phyloP scores from a whole-genome alignment of 2,329 filamentous ascomycete genomes.

The Pseudogymnoascus sp. region DNA sequence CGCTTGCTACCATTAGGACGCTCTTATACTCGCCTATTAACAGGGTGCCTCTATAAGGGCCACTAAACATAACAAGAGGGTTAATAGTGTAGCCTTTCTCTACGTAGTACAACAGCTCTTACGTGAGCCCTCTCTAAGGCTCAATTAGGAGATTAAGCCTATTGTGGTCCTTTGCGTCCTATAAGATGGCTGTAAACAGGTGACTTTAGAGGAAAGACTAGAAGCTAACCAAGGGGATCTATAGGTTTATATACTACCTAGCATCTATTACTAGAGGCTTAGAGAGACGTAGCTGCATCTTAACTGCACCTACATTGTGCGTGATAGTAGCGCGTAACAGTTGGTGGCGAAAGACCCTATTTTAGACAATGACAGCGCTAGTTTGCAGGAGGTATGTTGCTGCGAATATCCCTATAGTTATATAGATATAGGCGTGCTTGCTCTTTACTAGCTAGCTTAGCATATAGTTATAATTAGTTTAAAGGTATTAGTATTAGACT shows the following conservation, averaged over 20 bases:
- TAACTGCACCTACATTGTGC: conserved; percentile 7
- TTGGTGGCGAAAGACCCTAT: conserved; percentile 12
- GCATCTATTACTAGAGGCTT: conserved; percentile 16
- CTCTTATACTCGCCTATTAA: conserved; percentile 23
- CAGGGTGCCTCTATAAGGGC: conserved; percentile 26
- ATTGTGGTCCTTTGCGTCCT: conserved; percentile 14
- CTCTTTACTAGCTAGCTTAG: too few species aligned
- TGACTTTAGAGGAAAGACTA: neutral
- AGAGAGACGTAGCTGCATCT: conserved; percentile 12
- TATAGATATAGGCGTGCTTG: conserved; percentile 15
- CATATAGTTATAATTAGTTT: too few species aligned
- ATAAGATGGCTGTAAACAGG: conserved; percentile 16
- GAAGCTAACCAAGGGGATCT: neutral
- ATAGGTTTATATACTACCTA: conserved; percentile 15
- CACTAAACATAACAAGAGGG: conserved; percentile 23
- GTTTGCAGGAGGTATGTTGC: conserved; percentile 10
- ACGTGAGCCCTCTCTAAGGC: conserved; percentile 19
- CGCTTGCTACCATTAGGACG: conserved; percentile 29
- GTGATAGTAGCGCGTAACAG: conserved; percentile 9
- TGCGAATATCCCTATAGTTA: conserved; percentile 11
- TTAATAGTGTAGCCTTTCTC: neutral
- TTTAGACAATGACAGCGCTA: conserved; percentile 14
- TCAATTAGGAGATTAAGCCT: conserved; percentile 28
- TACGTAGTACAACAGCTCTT: conserved; percentile 17
- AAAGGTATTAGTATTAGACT: too few species aligned